Conservation (phyloP, 2,329 filamentous ascomycete species). For the Aspergillus quadricinctus region DNA sequence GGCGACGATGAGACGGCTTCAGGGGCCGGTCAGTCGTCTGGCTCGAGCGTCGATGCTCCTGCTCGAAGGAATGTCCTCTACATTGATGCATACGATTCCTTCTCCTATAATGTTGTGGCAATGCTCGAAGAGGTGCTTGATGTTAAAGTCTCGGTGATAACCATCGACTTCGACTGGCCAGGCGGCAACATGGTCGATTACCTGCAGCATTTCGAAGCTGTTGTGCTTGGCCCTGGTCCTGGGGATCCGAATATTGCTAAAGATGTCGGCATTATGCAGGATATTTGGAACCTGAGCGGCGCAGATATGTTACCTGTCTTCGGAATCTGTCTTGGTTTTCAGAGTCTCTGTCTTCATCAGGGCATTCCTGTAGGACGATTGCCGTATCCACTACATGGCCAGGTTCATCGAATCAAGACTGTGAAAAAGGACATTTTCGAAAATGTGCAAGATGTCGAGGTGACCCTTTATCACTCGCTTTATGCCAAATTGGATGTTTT, state of each 20-base stretch:
- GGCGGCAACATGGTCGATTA: slow-evolving; percentile 46
- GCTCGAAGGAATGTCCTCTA: slow-evolving; percentile 61
- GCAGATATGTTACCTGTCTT: slow-evolving; percentile 67
- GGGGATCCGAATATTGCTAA: slow-evolving; percentile 66
- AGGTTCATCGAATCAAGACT: slow-evolving; percentile 66
- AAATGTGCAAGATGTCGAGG: slow-evolving; percentile 56
- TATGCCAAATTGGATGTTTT: slow-evolving; percentile 42
- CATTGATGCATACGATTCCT: slow-evolving; percentile 94
- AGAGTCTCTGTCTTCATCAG: slow-evolving; percentile 68
- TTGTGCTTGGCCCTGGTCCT: slow-evolving; percentile 87
- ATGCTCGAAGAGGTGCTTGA: slow-evolving; percentile 67
- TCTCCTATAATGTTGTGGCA: slow-evolving; percentile 89
- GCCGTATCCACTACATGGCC: slow-evolving; percentile 73
- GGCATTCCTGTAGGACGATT: slow-evolving; percentile 65
- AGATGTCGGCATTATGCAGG: slow-evolving; percentile 79
- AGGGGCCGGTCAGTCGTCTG: background rate
- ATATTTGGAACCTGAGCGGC: slow-evolving; percentile 66
- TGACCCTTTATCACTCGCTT: slow-evolving; percentile 72
- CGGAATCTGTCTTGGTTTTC: slow-evolving; percentile 86
- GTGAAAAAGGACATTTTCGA: slow-evolving; percentile 60
- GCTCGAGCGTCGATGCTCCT: background rate
- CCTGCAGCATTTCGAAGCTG: slow-evolving; percentile 65
- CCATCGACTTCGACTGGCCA: slow-evolving; percentile 57
- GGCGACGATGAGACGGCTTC: slow-evolving; percentile 18
- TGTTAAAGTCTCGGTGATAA: slow-evolving; percentile 65